Evolutionary conservation across 164 flowering plant species (phyloP), one percentile per base, ranked within the genome.

Genomic region (Buxus sempervirens): DNA sequence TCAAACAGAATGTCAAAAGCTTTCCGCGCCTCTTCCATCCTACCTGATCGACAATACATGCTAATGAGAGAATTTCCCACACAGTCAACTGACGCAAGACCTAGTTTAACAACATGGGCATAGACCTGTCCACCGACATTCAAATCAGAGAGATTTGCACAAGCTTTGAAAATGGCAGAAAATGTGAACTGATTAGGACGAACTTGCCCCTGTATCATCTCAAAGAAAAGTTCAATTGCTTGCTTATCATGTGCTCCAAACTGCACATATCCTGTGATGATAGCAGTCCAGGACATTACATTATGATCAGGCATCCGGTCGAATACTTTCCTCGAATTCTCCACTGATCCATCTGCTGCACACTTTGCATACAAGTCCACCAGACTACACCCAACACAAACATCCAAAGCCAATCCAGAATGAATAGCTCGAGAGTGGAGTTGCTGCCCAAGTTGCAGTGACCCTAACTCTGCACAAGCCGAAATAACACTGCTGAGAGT

Each of bases 251-350:
- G 25, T 23, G 77, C 84, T 62, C 87, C 88, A 57, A 69, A 80
- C 54, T 82, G 96, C 65, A 82, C 87, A 69, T 85, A 85, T 13
- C 91, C 96, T 4, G 90, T 82, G 63, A 93, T 89, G 9, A 93
- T 77, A 1, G 97, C 85, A 54, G 96, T 93, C 98, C 97, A 93
- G 42, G 97, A 88, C 96, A 90, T 86, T 27, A 93, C 93, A 77
- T 85, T 87, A 63, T 83, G 95, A 41, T 69, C 77, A 10, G 74
- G 72, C 88, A 93, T 84, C 64, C 72, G 68, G 65, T 90, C 88
- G 75, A 93, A 93, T 32, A 85, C 86, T 62, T 79, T 85, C 71
- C 87, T 80, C 0, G 90, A 82, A 58, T 84, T 80, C 62, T 60
- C 75, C 71, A 86, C 24, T 1, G 87, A 82, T 27, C 82, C 79